These are phyloP conservation scores for Nyctanthes arbortristis DNA, from an alignment of 257 asterid species.

Conservation along the genomic window DNA sequence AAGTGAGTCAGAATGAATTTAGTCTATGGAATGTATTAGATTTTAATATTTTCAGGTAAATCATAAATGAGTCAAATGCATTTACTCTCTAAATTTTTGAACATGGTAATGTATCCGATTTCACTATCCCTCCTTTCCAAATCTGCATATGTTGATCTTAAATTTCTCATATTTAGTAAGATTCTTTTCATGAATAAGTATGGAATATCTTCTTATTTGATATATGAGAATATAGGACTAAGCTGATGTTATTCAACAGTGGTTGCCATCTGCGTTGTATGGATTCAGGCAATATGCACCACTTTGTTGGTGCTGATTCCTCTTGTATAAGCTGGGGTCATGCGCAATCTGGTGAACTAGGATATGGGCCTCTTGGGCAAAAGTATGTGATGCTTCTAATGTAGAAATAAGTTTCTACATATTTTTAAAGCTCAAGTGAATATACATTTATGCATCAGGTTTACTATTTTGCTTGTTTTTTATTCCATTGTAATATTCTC, in stretches of 20 bases:
- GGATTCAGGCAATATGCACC: conserved; percentile 91
- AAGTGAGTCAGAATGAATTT: no score
- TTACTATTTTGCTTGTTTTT: not conserved
- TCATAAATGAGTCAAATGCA: not conserved
- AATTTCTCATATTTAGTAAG: not conserved
- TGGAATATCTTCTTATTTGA: not conserved
- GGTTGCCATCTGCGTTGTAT: conserved; percentile 95
- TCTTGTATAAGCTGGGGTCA: conserved; percentile 99
- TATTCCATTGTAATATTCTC: conserved; percentile 2
- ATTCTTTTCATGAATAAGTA: conserved; percentile 1
- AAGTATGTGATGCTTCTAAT: conserved; percentile 52
- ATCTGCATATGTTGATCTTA: not conserved
- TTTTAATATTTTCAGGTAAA: no score
- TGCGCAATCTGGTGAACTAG: conserved; percentile 93
- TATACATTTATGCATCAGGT: not conserved
- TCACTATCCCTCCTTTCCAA: not conserved
- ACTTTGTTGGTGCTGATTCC: conserved; percentile 98
- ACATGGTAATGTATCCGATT: not conserved
- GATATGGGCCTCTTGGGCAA: conserved; percentile 89
- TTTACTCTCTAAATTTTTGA: not conserved
- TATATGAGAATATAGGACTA: not conserved
- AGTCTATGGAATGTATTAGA: no score
- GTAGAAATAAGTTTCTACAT: not conserved
- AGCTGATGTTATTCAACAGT: conserved; percentile 38
- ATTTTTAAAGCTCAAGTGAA: not conserved